Base-by-base conservation (phyloP, 169 alveolate genomes). In the Plasmodium malariae region DNA sequence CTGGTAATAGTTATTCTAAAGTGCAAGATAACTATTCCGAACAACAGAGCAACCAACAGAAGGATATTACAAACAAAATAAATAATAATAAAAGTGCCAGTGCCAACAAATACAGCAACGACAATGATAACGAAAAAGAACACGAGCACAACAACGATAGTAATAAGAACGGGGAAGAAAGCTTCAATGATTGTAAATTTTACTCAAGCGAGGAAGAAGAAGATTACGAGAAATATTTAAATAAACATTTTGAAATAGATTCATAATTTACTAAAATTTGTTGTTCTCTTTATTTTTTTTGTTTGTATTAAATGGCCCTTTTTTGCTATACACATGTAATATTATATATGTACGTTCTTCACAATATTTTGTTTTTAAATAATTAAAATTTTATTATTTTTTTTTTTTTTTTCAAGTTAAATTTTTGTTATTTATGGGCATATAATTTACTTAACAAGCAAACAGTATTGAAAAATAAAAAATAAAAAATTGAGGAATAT, bases 141-240 rank as follows among this genome's bases (percentile, higher is more conserved):
- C n/a, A n/a, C n/a, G n/a, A n/a, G n/a, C 26, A 36, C 45, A 59
- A 65, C 26, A 21, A 55, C 40, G 40, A 85, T 24, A 34, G 21
- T 1, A 43, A 69, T 32, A n/a, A n/a, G n/a, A 34, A 36, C n/a
- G 69, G 21, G 11, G 70, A 49, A 57, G 69, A 49, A 7, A 83
- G 67, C 19, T 78, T 78, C 45, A 55, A 55, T 55, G 91, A 68
- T 24, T 51, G 51, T 68, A 83, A 83, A 34, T 55, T 69, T 60
- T 86, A 62, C 34, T 55, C 74, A 21, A 70, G 87, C 30, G 92
- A 86, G 17, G 87, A 73, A 51, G 92, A 86, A 59, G 92, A 86
- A 36, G 92, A 86, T 86, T 86, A 86, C 54, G n/a, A 74, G n/a
- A 51, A 86, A 45, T 86, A 86, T 40, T 54, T 86, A 17, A 86